A percentile compares a stretch with the other conserved stretches of the same genome.
Evolutionary conservation across 768 basidiomycete species (phyloP).

Genomic region (Solioccasus polychromus): DNA sequence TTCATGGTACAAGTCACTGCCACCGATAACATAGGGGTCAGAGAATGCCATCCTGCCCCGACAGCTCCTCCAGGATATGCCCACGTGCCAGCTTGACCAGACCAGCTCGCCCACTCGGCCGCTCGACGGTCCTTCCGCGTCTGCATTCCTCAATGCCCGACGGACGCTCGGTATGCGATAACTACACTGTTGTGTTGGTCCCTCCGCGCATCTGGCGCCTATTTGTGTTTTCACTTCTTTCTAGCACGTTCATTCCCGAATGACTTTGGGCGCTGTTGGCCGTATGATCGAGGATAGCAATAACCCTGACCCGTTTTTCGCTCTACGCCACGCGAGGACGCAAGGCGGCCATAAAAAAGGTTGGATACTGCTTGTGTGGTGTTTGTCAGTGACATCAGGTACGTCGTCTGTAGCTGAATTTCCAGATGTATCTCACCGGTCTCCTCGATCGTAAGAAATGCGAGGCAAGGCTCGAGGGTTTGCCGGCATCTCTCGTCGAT

Average conservation of each 20-base stretch:
- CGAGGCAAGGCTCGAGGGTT: slow-evolving; percentile 10
- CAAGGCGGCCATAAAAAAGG: too few species aligned
- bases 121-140: slow-evolving; percentile 30
- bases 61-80: slow-evolving; percentile 44
- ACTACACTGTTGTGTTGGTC: slow-evolving; percentile 48
- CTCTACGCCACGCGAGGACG: too few species aligned
- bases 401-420: too few species aligned
- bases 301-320: too few species aligned
- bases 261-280: too few species aligned
- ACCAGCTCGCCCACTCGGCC: slow-evolving; percentile 14
- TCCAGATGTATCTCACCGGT: slow-evolving; percentile 39
- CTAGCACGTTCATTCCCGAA: too few species aligned
- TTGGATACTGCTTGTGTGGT: too few species aligned
- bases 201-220: slow-evolving; percentile 32
- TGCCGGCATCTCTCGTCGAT: slow-evolving; percentile 25
- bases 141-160: slow-evolving; percentile 41
- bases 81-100: slow-evolving; percentile 31
- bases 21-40: too few species aligned
- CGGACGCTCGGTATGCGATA: slow-evolving; percentile 40
- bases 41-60: slow-evolving; percentile 35
- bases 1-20: slow-evolving; percentile 33
- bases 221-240: slow-evolving; percentile 30
- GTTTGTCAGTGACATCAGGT: too few species aligned
- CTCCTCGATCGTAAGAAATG: slow-evolving; percentile 34
- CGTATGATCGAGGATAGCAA: too few species aligned